Percentiles rank a stretch among this genome's conserved stretches.
Evolutionary conservation across 805 yeast genomes (phyloP).

Genomic region (Cyberlindnera amylophila): DNA sequence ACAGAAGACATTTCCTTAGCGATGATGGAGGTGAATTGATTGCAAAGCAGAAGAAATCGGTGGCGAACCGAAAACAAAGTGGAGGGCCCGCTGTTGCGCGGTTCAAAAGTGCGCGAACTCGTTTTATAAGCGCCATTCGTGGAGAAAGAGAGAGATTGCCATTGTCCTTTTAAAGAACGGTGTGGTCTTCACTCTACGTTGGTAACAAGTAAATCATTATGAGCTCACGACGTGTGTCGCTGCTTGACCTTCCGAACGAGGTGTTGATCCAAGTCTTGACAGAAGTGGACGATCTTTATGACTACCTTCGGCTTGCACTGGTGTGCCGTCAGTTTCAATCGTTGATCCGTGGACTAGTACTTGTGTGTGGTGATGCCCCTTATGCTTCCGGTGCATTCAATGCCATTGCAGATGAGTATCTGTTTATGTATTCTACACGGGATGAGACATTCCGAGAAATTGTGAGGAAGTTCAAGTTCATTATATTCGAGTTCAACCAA

Average conservation of each 20-base stretch:
- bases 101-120: no score
- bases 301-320: constrained; percentile 8
- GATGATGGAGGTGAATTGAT: not conserved
- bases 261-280: constrained; percentile 13
- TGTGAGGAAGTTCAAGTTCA: constrained; percentile 10
- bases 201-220: no score
- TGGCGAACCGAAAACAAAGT: no score
- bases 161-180: no score
- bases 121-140: no score
- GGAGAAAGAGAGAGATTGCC: no score
- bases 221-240: not conserved
- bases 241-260: constrained; percentile 22
- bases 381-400: constrained; percentile 11
- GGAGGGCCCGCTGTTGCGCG: no score
- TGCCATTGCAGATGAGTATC: constrained; percentile 7
- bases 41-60: no score
- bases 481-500: constrained; percentile 17
- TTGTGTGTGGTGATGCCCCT: constrained; percentile 19
- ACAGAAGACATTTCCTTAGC: constrained; percentile 34
- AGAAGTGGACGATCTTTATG: constrained; percentile 19
- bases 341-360: constrained; percentile 16
- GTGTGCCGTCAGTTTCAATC: constrained; percentile 19
- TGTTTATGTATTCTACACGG: constrained; percentile 3
- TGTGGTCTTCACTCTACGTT: no score
- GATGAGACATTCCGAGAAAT: not conserved